Evolutionary conservation across 2,329 filamentous ascomycete genomes (phyloP).

Genomic region (Pseudogymnoascus sp.): DNA sequence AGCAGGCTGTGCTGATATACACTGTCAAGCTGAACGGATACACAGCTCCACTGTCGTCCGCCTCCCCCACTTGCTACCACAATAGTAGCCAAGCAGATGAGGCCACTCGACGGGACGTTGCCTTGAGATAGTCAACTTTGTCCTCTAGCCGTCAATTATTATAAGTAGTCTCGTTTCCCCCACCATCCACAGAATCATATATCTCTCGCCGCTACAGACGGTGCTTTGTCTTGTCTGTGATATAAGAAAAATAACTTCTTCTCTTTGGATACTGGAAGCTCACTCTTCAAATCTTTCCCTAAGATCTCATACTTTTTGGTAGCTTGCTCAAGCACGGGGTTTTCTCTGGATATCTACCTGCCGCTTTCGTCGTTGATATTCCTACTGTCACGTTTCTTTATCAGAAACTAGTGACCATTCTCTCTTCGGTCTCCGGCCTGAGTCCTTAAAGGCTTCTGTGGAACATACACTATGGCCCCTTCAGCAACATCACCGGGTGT

Average conservation of each 20-base stretch:
- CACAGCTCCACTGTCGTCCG: constrained; percentile 1
- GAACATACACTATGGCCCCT: neutral
- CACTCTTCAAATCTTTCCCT: neutral
- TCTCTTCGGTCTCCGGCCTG: neutral
- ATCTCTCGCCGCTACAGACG: neutral
- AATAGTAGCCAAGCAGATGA: neutral
- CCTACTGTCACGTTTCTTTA: neutral
- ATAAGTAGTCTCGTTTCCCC: neutral
- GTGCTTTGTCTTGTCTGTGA: neutral
- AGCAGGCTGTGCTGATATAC: neutral
- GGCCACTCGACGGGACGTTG: neutral
- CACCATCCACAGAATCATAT: neutral
- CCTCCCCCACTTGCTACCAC: neutral
- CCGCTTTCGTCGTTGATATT: neutral
- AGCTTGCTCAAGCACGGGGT: neutral
- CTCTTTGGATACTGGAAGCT: neutral
- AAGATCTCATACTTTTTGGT: neutral
- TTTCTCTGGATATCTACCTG: neutral
- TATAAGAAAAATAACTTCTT: neutral
- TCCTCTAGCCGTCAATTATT: neutral
- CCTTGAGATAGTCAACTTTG: neutral
- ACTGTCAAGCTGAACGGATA: neutral
- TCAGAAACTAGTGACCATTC: neutral
- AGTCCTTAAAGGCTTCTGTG: neutral
- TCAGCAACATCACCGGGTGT: neutral